These are phyloP conservation scores for Botrytis aclada DNA, from an alignment of 2,329 filamentous ascomycete species.

Conservation along the genomic window DNA sequence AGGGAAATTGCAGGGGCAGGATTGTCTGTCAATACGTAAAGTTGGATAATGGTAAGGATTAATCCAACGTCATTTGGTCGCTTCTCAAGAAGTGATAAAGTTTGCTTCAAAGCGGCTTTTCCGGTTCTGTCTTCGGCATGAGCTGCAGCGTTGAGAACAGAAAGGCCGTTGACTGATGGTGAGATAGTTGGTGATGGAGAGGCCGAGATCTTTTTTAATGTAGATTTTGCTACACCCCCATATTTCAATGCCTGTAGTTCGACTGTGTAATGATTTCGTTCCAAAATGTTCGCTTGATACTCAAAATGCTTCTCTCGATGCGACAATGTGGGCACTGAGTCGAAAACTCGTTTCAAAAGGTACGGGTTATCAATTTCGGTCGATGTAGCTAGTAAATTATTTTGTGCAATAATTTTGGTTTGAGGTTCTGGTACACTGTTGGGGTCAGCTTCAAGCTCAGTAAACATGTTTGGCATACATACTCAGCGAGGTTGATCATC, in stretches of 20 bases:
- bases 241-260: slow-evolving; percentile 67
- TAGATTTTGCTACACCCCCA: slow-evolving; percentile 53
- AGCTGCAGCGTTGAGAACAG: slow-evolving; percentile 71
- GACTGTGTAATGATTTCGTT: slow-evolving; percentile 61
- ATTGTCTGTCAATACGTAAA: slow-evolving; percentile 72
- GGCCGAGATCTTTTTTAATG: slow-evolving; percentile 44
- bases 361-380: slow-evolving; percentile 60
- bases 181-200: slow-evolving; percentile 49
- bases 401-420: slow-evolving; percentile 62
- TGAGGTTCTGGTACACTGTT: slow-evolving; percentile 63
- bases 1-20: slow-evolving; percentile 69
- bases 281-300: slow-evolving; percentile 63
- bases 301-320: slow-evolving; percentile 65
- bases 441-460: slow-evolving; percentile 34
- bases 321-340: slow-evolving; percentile 50
- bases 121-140: slow-evolving; percentile 61
- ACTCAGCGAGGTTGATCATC: slow-evolving; percentile 61
- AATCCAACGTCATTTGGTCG: slow-evolving; percentile 79
- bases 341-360: slow-evolving; percentile 59
- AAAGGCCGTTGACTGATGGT: slow-evolving; percentile 52
- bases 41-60: slow-evolving; percentile 73
- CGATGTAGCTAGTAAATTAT: slow-evolving; percentile 54
- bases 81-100: slow-evolving; percentile 67
- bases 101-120: slow-evolving; percentile 65
- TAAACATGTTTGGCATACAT: slow-evolving; percentile 38